Evolutionary conservation across 176 grass and related monocot genomes (phyloP), one percentile per base, ranked within the genome.

Genomic region (Bothriochloa decipiens): DNA sequence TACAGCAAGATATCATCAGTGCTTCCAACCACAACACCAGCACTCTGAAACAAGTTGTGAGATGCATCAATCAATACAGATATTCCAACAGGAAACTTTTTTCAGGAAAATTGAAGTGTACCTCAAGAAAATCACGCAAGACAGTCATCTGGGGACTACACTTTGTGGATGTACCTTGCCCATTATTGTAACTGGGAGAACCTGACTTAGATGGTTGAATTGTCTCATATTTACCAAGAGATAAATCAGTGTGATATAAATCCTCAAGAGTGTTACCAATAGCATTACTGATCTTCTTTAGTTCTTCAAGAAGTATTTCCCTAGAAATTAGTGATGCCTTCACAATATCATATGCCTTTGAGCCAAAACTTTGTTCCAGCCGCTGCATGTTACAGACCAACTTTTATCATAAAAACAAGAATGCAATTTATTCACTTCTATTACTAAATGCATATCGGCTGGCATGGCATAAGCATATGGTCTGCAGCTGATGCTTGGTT

Each of bases 101-200:
- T 46, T 33, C 29, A 70, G 4, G 37, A 7, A 53, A 81, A 75
- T 58, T 58, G 37, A 73, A 41, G 42, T 36, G n/a, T 80, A 97
- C 92, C 95, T 97, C 91, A 26, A 95, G 80, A 91, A 93, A 82
- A 64, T 97, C 90, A 72, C 91, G 85, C 81, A 93, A 88, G 73
- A 92, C 84, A 78, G 82, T 84, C 63, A 88, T 53, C 20, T 86
- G 91, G 23, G 89, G 87, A 84, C 84, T 84, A 43, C 68, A 86
- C 71, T 89, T 94, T 2, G 67, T 91, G 46, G 68, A 55, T 62
- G 75, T 32, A 82, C 69, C 67, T 84, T 74, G 49, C 26, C 78
- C 88, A 18, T 65, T 85, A 65, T 4, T 83, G 68, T 78, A 77
- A 82, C 40, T 87, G 81, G 86, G 60, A 46, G 91, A 76, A 4